Conservation (phyloP, 75 land plant genomes). For the Chamaecyparis obtusa region DNA sequence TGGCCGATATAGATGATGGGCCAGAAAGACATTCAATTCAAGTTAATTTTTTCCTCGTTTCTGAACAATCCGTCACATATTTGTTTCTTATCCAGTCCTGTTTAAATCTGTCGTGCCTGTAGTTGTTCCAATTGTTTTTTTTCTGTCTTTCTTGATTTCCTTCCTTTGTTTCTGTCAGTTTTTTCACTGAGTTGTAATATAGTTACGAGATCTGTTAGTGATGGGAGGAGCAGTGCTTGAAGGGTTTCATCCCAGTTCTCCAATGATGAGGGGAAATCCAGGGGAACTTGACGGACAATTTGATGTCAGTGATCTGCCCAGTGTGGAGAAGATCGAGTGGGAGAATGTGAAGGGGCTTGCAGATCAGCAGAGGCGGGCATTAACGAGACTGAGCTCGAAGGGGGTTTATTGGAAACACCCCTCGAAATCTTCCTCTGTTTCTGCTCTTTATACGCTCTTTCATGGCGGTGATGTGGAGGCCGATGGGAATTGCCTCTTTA, state of each 20-base stretch:
- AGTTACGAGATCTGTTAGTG: neutral
- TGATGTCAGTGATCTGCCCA: neutral
- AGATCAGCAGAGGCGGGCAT: constrained; percentile 55
- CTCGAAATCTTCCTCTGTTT: constrained; percentile 8
- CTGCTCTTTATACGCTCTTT: constrained; percentile 30
- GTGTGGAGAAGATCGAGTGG: constrained; percentile 32
- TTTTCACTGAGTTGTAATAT: neutral
- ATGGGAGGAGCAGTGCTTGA: constrained; percentile 7
- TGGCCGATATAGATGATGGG: neutral
- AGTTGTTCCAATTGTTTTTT: neutral
- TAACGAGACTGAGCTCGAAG: constrained; percentile 30
- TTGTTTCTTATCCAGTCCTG: no score
- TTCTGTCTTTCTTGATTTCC: neutral
- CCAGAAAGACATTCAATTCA: no score
- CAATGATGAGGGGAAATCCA: neutral
- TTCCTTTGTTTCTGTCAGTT: neutral
- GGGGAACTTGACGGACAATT: neutral
- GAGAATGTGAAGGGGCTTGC: constrained; percentile 60
- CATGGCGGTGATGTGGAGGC: constrained; percentile 91
- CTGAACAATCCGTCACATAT: neutral
- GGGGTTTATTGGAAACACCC: constrained; percentile 83
- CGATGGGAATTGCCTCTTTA: constrained; percentile 88
- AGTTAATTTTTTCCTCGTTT: neutral
- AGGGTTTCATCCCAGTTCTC: neutral
- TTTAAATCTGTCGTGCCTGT: neutral